Base-by-base conservation (phyloP, 2,329 filamentous ascomycete species). In the Huntiella moniliformis region DNA sequence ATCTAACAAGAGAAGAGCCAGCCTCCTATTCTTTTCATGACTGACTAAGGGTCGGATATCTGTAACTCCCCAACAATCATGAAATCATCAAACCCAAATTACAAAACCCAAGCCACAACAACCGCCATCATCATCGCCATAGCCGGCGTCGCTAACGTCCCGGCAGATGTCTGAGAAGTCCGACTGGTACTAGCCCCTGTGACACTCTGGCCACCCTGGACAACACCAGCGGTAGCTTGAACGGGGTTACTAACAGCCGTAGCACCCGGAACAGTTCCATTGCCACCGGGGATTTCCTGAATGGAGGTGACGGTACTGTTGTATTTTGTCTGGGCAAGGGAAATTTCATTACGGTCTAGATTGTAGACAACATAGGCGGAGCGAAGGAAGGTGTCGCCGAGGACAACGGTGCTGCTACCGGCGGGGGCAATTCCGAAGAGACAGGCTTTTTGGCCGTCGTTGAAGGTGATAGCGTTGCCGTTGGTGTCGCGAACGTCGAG, bases 331-430 rank as follows among this genome's bases (percentile, higher is more conserved):
- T 79, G 74, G 1, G 79, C 81, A 31, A 85, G 61, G 1, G 75
- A 78, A 52, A 85, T 76, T 60, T 80, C 67, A 56, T 83, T 76
- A 58, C 81, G 82, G 22, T 67, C 72, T 16, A 84, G 64, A 56
- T 85, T 79, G 56, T 82, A 85, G 8, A 86, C 80, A 11, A 83
- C 70, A 53, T 86, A 86, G 0, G 80, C 80, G 33, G 76, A 79
- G 41, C 81, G 68, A 46, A 86, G 63, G 58, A 86, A 86, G 0
- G 80, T 82, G 56, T 85, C 81, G 12, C 81, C 81, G 22, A 86
- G 63, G 2, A 83, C 72, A 38, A 70, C 67, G n/a, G 70, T 69
- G 28, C 67, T 64, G 1, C 58, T 52, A 2, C 67, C 67, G 1
- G 75, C 67, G 1, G 77, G 74, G 2, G 71, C 66, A 51, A 85